Base-by-base conservation (phyloP, 2,329 filamentous ascomycete species). In the Alternaria incomplexa region DNA sequence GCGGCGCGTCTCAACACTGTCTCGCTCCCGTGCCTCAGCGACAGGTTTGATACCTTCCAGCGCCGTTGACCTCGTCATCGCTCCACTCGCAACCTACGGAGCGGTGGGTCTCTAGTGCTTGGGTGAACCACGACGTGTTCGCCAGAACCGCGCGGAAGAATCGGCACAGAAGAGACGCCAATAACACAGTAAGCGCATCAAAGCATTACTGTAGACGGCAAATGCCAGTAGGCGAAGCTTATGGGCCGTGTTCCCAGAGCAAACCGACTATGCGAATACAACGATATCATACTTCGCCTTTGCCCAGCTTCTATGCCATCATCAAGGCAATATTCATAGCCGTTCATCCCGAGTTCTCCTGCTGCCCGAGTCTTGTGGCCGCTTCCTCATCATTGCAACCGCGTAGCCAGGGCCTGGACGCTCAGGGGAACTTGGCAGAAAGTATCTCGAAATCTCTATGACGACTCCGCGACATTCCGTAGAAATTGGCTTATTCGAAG, bases 1-100 rank as follows among this genome's bases (percentile, higher is more conserved):
- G 43, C 52, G 53, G 46, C 57, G 57, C 47, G 51, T 63, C 61
- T 63, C 61, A 63, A 63, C 56, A 60, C 61, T 56, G 56, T 59
- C 61, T 55, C 56, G 61, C 47, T 25, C 25, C 50, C 50, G 56
- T 22, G 32, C 56, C 30, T 47, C 40, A 57, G 54, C 59, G 45
- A 56, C 59, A 46, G 17, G 36, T 50, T 53, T 51, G 44, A 45
- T 51, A 54, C 52, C 36, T 47, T 32, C 25, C 30, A 59, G 36
- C 52, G 46, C 61, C 57, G 46, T 56, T 46, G 22, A 23, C 46
- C 26, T n/a, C 57, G 60, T 62, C 60, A 62, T 62, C 45, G 60
- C 36, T 54, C 56, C 56, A 62, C 60, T 32, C 32, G 47, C 45
- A 20, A 32, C 15, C 22, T 22, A 45, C 52, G 30, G 43, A 62